These are phyloP conservation scores for Rhamnella rubrinervis DNA, from an alignment of 331 rosid species.

Conservation along the genomic window DNA sequence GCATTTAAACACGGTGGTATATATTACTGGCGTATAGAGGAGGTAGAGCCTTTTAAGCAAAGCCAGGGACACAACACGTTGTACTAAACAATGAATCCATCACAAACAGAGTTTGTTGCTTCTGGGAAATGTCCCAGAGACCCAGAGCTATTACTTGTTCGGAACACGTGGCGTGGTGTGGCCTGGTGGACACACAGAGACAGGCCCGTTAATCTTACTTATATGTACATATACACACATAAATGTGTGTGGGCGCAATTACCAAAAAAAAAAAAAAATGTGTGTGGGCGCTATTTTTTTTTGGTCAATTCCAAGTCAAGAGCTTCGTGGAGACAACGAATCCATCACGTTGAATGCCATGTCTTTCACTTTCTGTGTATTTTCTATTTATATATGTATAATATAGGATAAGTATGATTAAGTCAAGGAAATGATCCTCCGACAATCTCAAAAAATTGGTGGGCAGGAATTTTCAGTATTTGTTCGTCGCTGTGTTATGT, in stretches of 20 bases:
- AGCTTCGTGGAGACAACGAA: neutral
- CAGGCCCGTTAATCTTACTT: conserved; percentile 1
- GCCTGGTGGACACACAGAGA: neutral
- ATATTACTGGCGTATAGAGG: too few relatives aligned
- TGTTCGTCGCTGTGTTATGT: neutral
- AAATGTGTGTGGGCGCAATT: too few relatives aligned
- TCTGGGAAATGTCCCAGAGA: conserved; percentile 1
- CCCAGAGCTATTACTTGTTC: neutral
- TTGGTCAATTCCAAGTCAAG: conserved; percentile 1
- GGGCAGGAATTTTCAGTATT: neutral
- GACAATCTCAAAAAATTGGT: neutral
- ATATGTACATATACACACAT: conserved; percentile 1
- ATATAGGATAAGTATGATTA: neutral
- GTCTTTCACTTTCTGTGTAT: neutral
- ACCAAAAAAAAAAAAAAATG: too few relatives aligned
- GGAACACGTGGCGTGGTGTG: conserved; percentile 12
- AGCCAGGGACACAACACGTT: neutral
- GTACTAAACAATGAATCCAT: neutral
- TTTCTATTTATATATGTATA: neutral
- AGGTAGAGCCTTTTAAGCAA: neutral
- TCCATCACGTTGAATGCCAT: conserved; percentile 16
- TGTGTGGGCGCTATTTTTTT: neutral
- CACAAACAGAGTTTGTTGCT: conserved; percentile 11
- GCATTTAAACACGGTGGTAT: too few relatives aligned
- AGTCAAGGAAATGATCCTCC: neutral